phyloP scores from a whole-genome alignment of 345 rosid genomes.

The Moricandia arvensis region DNA sequence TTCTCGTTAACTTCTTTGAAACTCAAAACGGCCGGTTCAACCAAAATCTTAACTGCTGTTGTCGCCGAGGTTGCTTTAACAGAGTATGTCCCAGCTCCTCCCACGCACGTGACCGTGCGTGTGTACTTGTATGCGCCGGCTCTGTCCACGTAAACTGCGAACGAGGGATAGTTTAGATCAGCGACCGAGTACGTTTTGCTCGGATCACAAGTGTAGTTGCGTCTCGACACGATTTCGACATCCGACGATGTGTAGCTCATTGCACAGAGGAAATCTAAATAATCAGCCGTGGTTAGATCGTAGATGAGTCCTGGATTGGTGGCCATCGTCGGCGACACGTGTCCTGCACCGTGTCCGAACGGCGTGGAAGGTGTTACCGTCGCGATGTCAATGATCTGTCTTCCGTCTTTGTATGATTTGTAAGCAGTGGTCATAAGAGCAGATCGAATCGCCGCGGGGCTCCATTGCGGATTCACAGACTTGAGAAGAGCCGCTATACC shows the following conservation, averaged over 20 bases:
- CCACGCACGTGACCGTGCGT: slow-evolving; percentile 72
- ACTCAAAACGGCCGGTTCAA: slow-evolving; percentile 58
- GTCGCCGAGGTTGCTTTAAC: slow-evolving; percentile 44
- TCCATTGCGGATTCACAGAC: too few relatives aligned
- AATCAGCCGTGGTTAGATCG: too few relatives aligned
- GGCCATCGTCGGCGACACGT: too few relatives aligned
- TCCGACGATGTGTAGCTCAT: slow-evolving; percentile 54
- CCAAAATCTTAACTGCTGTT: slow-evolving; percentile 50
- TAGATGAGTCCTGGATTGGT: too few relatives aligned
- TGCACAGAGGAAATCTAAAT: slow-evolving; percentile 67
- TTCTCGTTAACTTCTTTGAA: slow-evolving; percentile 62
- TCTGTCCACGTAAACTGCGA: slow-evolving; percentile 50
- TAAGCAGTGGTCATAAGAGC: too few relatives aligned
- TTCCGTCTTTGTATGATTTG: too few relatives aligned
- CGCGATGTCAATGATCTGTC: too few relatives aligned
- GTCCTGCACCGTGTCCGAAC: too few relatives aligned
- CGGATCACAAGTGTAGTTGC: slow-evolving; percentile 54
- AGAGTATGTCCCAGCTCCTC: slow-evolving; percentile 59
- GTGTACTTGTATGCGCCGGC: slow-evolving; percentile 47
- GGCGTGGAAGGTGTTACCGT: too few relatives aligned
- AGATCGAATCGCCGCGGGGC: too few relatives aligned
- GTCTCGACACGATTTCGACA: slow-evolving; percentile 44
- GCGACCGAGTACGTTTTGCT: slow-evolving; percentile 42
- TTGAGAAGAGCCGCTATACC: too few relatives aligned
- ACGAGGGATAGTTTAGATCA: slow-evolving; percentile 81